These are phyloP conservation scores for Chrysanthemum lavandulifolium DNA, from an alignment of 129 eudicot species.

Conservation along the genomic window DNA sequence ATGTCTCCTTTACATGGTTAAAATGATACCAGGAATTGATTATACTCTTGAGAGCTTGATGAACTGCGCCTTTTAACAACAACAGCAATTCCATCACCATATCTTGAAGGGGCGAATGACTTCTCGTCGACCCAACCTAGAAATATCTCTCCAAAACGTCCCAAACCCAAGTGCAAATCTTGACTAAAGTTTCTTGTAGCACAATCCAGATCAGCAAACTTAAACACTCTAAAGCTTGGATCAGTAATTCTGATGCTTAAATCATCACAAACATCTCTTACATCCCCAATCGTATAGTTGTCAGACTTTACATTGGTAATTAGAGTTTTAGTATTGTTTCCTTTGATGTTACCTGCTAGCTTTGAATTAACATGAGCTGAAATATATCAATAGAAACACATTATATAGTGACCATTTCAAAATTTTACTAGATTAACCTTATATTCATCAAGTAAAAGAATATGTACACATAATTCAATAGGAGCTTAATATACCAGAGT, in stretches of 20 bases:
- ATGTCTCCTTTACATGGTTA: neutral
- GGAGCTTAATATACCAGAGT: neutral
- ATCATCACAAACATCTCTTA: neutral
- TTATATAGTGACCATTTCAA: neutral
- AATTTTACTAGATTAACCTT: neutral
- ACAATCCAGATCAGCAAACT: slow-evolving; percentile 24
- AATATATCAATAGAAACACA: neutral
- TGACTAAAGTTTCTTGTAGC: slow-evolving; percentile 32
- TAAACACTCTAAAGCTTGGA: slow-evolving; percentile 15
- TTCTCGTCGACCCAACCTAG: slow-evolving; percentile 31
- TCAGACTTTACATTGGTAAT: neutral
- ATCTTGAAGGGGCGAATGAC: slow-evolving; percentile 27
- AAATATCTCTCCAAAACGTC: slow-evolving; percentile 25
- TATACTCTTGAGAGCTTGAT: neutral
- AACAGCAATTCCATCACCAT: slow-evolving; percentile 33
- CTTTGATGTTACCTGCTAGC: slow-evolving; percentile 8
- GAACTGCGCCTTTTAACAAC: slow-evolving; percentile 26
- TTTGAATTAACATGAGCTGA: slow-evolving; percentile 26
- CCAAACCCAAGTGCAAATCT: slow-evolving; percentile 26
- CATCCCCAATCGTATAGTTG: neutral
- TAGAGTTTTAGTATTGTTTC: neutral
- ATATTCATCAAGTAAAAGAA: neutral
- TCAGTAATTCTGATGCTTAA: neutral
- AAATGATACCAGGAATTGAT: slow-evolving; percentile 25
- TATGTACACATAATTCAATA: neutral